A percentile compares a stretch with the other conserved stretches of the same genome.
Conservation (phyloP, 768 basidiomycete species). For the Mycena pura region DNA sequence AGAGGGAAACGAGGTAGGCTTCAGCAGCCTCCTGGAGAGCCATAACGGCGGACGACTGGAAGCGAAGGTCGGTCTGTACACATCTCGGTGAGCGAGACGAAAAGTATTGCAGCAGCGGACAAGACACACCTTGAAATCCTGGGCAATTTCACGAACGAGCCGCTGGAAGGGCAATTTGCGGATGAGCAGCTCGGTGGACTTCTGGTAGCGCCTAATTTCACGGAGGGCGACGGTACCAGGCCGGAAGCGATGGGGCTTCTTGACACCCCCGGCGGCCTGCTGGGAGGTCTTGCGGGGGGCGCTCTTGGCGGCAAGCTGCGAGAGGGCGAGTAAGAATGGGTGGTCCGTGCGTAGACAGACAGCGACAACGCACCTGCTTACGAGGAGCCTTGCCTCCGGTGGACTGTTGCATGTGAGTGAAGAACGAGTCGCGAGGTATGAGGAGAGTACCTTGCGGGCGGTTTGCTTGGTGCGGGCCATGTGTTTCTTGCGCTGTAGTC, state of each 20-base stretch:
- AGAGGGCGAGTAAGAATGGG: not conserved
- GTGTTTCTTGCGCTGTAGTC: conserved; percentile 5
- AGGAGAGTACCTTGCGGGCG: conserved; percentile 22
- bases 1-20: conserved; percentile 79
- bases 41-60: conserved; percentile 80
- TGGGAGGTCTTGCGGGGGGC: conserved; percentile 28
- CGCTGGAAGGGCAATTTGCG: conserved; percentile 37
- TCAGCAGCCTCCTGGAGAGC: conserved; percentile 88
- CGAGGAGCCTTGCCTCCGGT: conserved; percentile 46
- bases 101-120: not conserved
- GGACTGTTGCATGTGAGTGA: conserved; percentile 10
- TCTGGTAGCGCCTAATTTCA: conserved; percentile 29
- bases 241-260: conserved; percentile 35
- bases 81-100: not conserved
- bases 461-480: conserved; percentile 32
- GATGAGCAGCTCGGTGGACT: conserved; percentile 29
- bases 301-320: conserved; percentile 24
- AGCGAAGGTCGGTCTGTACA: conserved; percentile 60
- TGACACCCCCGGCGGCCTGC: conserved; percentile 54
- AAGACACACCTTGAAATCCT: conserved; percentile 59
- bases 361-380: conserved; percentile 38
- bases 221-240: conserved; percentile 30
- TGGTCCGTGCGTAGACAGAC: not conserved
- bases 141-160: conserved; percentile 65
- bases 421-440: not conserved